Evolutionary conservation across 768 basidiomycete species (phyloP).

Genomic region (Rhodotorula taiwanensis): DNA sequence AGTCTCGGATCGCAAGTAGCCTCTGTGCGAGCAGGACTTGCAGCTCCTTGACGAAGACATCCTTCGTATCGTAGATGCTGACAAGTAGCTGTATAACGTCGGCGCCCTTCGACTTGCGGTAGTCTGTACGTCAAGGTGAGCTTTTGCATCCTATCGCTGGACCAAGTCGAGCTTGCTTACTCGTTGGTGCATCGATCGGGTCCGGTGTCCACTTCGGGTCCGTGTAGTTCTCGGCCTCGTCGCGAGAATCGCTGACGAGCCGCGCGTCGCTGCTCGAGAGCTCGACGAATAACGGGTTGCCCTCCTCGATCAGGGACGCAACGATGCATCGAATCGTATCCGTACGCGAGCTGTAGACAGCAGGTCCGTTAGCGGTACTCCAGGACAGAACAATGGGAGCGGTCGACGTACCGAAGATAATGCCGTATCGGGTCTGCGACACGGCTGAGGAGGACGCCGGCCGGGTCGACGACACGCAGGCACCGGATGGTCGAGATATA

Average conservation of each 20-base stretch:
- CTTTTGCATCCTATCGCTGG: too few relatives aligned
- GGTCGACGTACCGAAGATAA: constrained; percentile 64
- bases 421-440: constrained; percentile 86
- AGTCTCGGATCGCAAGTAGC: constrained; percentile 70
- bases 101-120: constrained; percentile 79
- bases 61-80: constrained; percentile 94
- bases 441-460: constrained; percentile 83
- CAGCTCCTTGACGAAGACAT: constrained; percentile 90
- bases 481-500: constrained; percentile 91
- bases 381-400: constrained; percentile 1
- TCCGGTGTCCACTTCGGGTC: constrained; percentile 95
- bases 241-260: constrained; percentile 60
- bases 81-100: constrained; percentile 95
- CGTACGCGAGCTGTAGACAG: constrained; percentile 60
- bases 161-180: constrained; percentile 49
- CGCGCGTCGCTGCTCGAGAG: not conserved
- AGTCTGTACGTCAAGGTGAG: constrained; percentile 61
- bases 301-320: constrained; percentile 80
- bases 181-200: constrained; percentile 90
- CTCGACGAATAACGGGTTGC: constrained; percentile 65
- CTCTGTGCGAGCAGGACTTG: constrained; percentile 85
- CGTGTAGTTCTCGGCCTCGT: constrained; percentile 66
- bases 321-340: constrained; percentile 95
- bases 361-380: too few relatives aligned
- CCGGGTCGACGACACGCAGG: constrained; percentile 81